Base-by-base conservation (phyloP, 176 grass and related monocot genomes). In the Oryza australiensis region DNA sequence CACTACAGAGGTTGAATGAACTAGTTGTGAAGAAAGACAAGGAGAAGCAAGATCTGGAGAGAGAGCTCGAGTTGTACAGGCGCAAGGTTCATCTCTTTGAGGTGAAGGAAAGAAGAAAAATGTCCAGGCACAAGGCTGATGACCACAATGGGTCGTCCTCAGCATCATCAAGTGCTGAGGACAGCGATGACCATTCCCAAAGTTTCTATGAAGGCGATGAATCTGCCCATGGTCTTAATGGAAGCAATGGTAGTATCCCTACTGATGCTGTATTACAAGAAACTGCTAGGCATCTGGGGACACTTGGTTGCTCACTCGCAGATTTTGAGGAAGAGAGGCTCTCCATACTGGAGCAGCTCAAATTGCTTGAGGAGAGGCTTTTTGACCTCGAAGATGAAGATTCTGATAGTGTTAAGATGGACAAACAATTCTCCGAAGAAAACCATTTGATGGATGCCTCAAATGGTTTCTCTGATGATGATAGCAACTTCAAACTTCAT, bases 291-390 rank as follows among this genome's bases (percentile, higher is more conserved):
- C 86, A 93, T 83, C 72, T 94, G 35, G 87, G 75, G 46, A 85
- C 87, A 5, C 77, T 93, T 34, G 91, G 88, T 77, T 89, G 88
- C 26, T 87, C 97, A 15, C 74, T 92, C 55, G 87, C 86, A 74
- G 93, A 90, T 73, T 99, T 93, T 85, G 93, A 99, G 77, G 97
- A 90, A 90, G 93, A 99, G 78, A 95, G 89, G 27, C 81, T 90
- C 69, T 99, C 93, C 66, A 90, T 99, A 83, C 28, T 99, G 43
- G 93, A 99, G 74, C 97, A 96, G 45, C 93, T 99, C 57, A 92
- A 92, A 76, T 71, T 66, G 27, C 72, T 99, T 24, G 97, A 99
- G 89, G 93, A 93, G 46, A 94, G 69, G 77, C 91, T 99, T 82
- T 92, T 95, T 51, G 80, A 84, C 51, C 87, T 95, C 7, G 91